These are phyloP conservation scores for Fagopyrum homotropicum DNA, from an alignment of 148 eudicot species.

Conservation along the genomic window DNA sequence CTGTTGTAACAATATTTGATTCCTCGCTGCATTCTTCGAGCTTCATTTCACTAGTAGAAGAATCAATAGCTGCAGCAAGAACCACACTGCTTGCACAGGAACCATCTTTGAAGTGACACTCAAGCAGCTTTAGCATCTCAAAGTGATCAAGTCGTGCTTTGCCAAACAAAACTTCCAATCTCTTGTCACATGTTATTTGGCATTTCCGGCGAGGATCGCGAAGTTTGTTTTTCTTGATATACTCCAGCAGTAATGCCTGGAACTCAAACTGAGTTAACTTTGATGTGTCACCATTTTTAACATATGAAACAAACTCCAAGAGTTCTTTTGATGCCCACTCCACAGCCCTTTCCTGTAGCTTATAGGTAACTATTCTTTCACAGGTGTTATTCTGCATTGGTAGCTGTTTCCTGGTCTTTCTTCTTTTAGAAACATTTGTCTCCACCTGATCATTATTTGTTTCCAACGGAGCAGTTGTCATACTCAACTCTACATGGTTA, in stretches of 20 bases:
- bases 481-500: constrained; percentile 14
- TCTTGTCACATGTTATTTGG: constrained; percentile 76
- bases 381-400: constrained; percentile 19
- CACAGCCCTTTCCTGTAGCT: constrained; percentile 12
- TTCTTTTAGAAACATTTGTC: constrained; percentile 38
- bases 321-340: constrained; percentile 89
- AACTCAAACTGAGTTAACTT: constrained; percentile 71
- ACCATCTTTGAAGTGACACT: constrained; percentile 59
- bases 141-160: constrained; percentile 72
- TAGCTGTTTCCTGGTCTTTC: constrained; percentile 35
- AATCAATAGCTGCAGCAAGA: constrained; percentile 42
- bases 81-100: constrained; percentile 30
- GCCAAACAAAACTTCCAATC: constrained; percentile 61
- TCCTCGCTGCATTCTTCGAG: constrained; percentile 33
- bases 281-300: constrained; percentile 83
- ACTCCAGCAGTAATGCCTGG: constrained; percentile 73
- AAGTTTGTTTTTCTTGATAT: constrained; percentile 73
- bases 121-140: constrained; percentile 95
- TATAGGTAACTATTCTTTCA: constrained; percentile 15
- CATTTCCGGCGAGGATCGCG: constrained; percentile 74
- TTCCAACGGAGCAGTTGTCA: constrained; percentile 22
- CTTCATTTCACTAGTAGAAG: constrained; percentile 31
- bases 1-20: constrained; percentile 32
- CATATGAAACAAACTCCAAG: constrained; percentile 74
- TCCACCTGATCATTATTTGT: constrained; percentile 9